Conservation (phyloP, 129 eudicot genomes). For the Artemisia tridentata region DNA sequence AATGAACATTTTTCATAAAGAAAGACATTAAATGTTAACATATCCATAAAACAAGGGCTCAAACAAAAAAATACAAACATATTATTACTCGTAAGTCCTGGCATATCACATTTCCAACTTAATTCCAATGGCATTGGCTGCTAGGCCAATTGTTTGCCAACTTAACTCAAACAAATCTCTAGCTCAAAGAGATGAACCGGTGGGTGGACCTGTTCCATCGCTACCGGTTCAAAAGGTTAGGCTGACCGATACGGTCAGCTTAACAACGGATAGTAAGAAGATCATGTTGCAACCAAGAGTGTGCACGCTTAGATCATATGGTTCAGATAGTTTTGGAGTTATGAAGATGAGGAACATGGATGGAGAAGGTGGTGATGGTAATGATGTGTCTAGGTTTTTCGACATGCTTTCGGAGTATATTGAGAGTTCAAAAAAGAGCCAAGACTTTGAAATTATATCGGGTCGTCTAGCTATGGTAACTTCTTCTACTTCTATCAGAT, state of each 20-base stretch:
- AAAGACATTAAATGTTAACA: neutral
- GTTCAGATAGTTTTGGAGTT: constrained; percentile 52
- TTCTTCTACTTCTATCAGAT: too few species aligned
- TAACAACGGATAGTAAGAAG: constrained; percentile 37
- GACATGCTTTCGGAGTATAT: constrained; percentile 69
- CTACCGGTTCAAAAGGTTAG: constrained; percentile 44
- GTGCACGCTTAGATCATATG: constrained; percentile 79
- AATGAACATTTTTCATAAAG: neutral
- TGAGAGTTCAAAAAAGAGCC: constrained; percentile 84
- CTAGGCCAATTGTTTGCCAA: constrained; percentile 50
- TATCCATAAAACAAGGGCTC: constrained; percentile 1
- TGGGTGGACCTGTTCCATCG: constrained; percentile 1
- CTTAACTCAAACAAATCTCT: constrained; percentile 35
- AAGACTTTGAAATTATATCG: constrained; percentile 79
- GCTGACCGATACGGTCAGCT: constrained; percentile 5
- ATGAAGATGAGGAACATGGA: constrained; percentile 32
- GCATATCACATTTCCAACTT: neutral
- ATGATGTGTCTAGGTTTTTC: constrained; percentile 61
- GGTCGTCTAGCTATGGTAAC: constrained; percentile 99
- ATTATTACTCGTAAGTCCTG: constrained; percentile 6
- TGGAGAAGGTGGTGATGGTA: constrained; percentile 24
- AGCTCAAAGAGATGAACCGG: constrained; percentile 31
- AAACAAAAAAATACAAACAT: constrained; percentile 15
- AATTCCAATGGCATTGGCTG: constrained; percentile 57
- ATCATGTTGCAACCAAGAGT: constrained; percentile 83